Conservation (phyloP, 2,329 filamentous ascomycete genomes). For the Epichloe festucae region DNA sequence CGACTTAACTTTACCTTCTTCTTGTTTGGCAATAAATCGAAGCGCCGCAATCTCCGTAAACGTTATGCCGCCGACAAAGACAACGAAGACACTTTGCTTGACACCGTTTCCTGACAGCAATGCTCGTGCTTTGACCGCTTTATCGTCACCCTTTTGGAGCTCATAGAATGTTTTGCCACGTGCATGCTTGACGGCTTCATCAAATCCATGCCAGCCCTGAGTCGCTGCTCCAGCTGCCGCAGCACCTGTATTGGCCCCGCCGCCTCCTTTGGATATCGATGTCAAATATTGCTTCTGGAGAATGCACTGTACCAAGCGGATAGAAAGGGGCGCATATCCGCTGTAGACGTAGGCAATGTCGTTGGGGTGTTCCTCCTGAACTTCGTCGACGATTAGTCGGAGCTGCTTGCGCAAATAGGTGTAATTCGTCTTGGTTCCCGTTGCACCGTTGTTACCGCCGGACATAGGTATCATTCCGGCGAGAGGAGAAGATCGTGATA, state of each 20-base stretch:
- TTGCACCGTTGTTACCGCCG: conserved; percentile 37
- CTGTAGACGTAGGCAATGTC: conserved; percentile 98
- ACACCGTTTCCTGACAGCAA: conserved; percentile 67
- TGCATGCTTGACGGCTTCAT: conserved; percentile 79
- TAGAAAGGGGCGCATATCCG: conserved; percentile 85
- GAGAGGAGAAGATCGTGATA: conserved; percentile 62
- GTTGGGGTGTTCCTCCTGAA: conserved; percentile 86
- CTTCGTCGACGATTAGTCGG: conserved; percentile 85
- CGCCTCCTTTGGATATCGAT: conserved; percentile 53
- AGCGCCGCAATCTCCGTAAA: conserved; percentile 93
- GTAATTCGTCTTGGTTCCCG: conserved; percentile 77
- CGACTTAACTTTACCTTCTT: conserved; percentile 45
- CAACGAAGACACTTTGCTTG: conserved; percentile 85
- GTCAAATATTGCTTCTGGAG: conserved; percentile 80
- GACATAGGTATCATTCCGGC: conserved; percentile 68
- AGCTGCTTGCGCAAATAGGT: conserved; percentile 75
- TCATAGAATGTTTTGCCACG: conserved; percentile 85
- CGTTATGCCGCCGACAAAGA: conserved; percentile 92
- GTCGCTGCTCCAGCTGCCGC: conserved; percentile 39
- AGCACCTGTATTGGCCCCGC: conserved; percentile 17
- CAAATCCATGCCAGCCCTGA: conserved; percentile 86
- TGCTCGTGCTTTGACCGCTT: conserved; percentile 74
- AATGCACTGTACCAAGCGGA: conserved; percentile 83
- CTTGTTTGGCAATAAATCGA: conserved; percentile 75
- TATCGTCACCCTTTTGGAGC: conserved; percentile 82